Evolutionary conservation across 2,329 filamentous ascomycete genomes (phyloP), one percentile per base, ranked within the genome.

Genomic region (Periconia digitata): DNA sequence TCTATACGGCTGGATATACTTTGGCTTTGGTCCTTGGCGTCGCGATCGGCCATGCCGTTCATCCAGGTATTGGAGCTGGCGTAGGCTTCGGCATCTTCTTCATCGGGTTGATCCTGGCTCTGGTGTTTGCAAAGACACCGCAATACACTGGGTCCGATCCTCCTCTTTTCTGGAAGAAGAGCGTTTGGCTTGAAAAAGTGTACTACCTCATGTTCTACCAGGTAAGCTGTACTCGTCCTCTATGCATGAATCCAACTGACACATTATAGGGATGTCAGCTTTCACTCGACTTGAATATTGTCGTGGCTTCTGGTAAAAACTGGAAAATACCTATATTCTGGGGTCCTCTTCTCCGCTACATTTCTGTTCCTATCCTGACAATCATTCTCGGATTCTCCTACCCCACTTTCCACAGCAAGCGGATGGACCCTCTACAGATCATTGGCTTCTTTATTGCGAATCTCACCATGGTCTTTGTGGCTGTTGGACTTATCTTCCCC

Each of bases 311-410:
- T 1, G 76, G 76, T 47, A 76, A 74, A 27, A 80, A 81, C 64
- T 81, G 78, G 79, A 71, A 56, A 2, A 78, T 82, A 23, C 78
- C 79, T 1, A 49, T 48, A 52, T 75, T 79, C 60, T 78, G 77
- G 74, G 72, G 73, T 0, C 24, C 46, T 4, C 7, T 40, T 3
- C 41, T 44, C 12, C 40, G 36, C 8, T 49, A 49, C 41, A 16
- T 44, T 15, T 32, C 46, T 8, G 40, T 27, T 15, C 46, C 41
- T 23, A 24, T 49, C 22, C 35, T 49, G 3, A 21, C 46, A 17
- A 49, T 49, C 2, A 40, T 49, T 36, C 40, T 49, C 23, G 10
- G 13, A n/a, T 49, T 49, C 34, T 34, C 36, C 5, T 49, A 49
- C 23, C 40, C 34, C 12, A 23, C 7, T 12, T 49, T 49, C 41